Evolutionary conservation across 257 asterid species (phyloP).

Genomic region (Solanum habrochaites): DNA sequence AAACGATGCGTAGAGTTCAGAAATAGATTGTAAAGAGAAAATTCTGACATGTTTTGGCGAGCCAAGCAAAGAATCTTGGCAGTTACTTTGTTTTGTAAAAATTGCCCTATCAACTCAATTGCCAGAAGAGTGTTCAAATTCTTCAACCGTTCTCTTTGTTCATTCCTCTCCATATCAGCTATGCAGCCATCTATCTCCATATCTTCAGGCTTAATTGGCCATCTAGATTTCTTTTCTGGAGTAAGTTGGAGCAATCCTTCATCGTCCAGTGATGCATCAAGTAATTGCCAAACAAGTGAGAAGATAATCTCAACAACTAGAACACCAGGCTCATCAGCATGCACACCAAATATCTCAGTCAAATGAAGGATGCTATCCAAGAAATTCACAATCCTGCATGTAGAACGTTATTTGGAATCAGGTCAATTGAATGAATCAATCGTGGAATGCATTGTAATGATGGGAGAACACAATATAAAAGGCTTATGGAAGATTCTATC

Average conservation of each 20-base stretch:
- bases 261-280: slow-evolving; percentile 76
- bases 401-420: background rate
- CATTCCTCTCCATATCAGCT: slow-evolving; percentile 37
- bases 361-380: slow-evolving; percentile 40
- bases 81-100: slow-evolving; percentile 66
- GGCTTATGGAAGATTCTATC: background rate
- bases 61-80: slow-evolving; percentile 89
- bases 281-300: slow-evolving; percentile 71
- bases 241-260: slow-evolving; percentile 70
- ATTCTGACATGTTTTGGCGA: slow-evolving; percentile 86
- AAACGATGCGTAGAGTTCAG: background rate
- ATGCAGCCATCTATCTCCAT: slow-evolving; percentile 51
- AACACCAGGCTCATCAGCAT: slow-evolving; percentile 40
- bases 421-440: background rate
- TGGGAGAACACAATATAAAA: background rate
- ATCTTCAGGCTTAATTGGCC: slow-evolving; percentile 60
- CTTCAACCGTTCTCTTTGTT: slow-evolving; percentile 40
- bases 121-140: slow-evolving; percentile 45
- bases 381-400: slow-evolving; percentile 58
- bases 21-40: slow-evolving; percentile 17
- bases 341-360: slow-evolving; percentile 42
- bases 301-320: slow-evolving; percentile 54
- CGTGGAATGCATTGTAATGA: slow-evolving; percentile 18
- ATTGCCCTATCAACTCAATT: slow-evolving; percentile 58
- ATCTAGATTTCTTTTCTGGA: slow-evolving; percentile 40